Evolutionary conservation across 2,329 filamentous ascomycete species (phyloP).

Genomic region (Talaromyces sp.): DNA sequence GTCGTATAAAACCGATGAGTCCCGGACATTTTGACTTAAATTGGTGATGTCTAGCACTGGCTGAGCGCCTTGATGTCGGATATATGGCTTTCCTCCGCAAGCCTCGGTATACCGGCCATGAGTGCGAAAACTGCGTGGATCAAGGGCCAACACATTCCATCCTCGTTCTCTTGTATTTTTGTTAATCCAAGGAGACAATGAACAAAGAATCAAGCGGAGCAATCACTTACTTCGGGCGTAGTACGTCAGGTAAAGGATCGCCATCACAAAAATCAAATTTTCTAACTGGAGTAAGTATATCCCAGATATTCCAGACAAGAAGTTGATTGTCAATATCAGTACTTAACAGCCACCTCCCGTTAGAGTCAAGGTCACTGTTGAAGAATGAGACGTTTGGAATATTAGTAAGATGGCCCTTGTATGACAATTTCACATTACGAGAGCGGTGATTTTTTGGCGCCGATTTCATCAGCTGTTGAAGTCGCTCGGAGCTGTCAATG

Average conservation of each 20-base stretch:
- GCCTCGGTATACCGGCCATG: conserved; percentile 31
- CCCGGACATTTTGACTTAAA: conserved; percentile 19
- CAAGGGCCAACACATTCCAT: conserved; percentile 43
- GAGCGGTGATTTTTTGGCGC: conserved; percentile 29
- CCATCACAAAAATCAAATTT: conserved; percentile 25
- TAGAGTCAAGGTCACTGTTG: conserved; percentile 51
- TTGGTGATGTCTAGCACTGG: conserved; percentile 25
- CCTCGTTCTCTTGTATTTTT: conserved; percentile 25
- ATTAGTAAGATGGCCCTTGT: conserved; percentile 43
- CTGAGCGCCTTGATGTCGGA: conserved; percentile 15
- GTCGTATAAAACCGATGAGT: conserved; percentile 24
- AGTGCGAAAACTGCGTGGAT: conserved; percentile 37
- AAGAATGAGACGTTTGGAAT: conserved; percentile 55
- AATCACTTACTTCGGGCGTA: conserved; percentile 18
- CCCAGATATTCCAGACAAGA: conserved; percentile 46
- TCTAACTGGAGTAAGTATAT: conserved; percentile 22
- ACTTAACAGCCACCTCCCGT: conserved; percentile 52
- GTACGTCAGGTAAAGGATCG: conserved; percentile 19
- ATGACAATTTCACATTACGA: conserved; percentile 37
- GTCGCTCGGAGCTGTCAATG: conserved; percentile 19
- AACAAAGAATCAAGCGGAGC: neutral
- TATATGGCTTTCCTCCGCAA: conserved; percentile 28
- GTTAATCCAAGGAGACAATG: conserved; percentile 9
- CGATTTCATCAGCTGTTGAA: conserved; percentile 22
- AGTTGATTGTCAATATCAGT: conserved; percentile 50